A percentile compares a stretch with the other conserved stretches of the same genome.
These are phyloP conservation scores for Botrytis aclada DNA, from an alignment of 2,329 filamentous ascomycete genomes.

Conservation along the genomic window DNA sequence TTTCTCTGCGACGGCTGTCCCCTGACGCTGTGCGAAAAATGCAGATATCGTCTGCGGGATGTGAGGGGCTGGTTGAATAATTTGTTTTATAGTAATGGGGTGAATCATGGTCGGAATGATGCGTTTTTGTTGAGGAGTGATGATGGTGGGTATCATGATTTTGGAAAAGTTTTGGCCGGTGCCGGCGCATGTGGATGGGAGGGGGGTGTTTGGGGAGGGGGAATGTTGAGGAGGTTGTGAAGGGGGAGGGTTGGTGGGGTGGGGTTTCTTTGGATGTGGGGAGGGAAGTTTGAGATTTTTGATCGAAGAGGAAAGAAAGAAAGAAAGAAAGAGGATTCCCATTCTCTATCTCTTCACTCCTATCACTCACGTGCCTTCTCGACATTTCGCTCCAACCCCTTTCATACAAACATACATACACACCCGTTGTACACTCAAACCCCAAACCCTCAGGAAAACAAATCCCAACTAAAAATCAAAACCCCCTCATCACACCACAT, in stretches of 20 bases:
- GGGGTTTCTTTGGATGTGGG: neutral
- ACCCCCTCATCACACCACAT: no score
- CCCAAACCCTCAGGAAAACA: no score
- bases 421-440: no score
- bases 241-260: neutral
- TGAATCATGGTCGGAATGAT: slow-evolving; percentile 7
- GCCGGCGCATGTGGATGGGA: neutral
- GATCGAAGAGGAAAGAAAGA: no score
- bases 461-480: no score
- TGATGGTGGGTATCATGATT: slow-evolving; percentile 6
- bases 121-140: neutral
- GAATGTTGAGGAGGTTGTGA: neutral
- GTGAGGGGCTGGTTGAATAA: neutral
- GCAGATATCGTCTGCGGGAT: neutral
- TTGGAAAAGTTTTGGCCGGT: neutral
- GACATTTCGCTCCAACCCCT: neutral
- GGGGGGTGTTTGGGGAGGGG: neutral
- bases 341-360: neutral
- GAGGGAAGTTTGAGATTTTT: no score
- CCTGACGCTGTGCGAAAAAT: neutral
- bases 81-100: neutral
- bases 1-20: slow-evolving; percentile 12
- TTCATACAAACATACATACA: neutral
- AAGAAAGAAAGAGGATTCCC: no score
- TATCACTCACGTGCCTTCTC: neutral